Conservation (phyloP, 352 stramenopile species). For the Globisporangium viniferum region DNA sequence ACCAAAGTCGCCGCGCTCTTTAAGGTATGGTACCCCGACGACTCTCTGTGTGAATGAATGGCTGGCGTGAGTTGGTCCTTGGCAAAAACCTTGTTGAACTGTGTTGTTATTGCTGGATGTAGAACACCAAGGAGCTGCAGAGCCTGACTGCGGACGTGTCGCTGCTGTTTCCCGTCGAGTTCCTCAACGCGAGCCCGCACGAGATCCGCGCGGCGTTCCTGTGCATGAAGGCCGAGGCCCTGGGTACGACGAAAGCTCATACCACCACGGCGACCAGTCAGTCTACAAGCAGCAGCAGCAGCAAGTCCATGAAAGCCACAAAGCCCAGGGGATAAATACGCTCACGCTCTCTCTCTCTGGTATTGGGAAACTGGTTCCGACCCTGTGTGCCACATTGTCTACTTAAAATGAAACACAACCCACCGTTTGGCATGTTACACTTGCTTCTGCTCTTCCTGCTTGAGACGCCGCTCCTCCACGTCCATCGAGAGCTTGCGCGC, state of each 20-base stretch:
- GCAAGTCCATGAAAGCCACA: neutral
- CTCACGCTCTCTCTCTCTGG: neutral
- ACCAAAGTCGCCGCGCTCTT: conserved; percentile 61
- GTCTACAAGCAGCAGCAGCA: conserved; percentile 6
- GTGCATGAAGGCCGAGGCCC: conserved; percentile 43
- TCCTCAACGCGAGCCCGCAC: conserved; percentile 62
- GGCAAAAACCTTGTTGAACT: neutral
- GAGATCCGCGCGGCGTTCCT: conserved; percentile 62
- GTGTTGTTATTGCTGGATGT: neutral
- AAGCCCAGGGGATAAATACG: conserved; percentile 1
- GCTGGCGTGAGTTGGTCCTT: neutral
- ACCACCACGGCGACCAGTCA: neutral
- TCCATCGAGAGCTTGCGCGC: conserved; percentile 26
- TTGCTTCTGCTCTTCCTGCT: conserved; percentile 8
- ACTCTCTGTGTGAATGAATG: neutral
- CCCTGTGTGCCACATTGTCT: neutral
- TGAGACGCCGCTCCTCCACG: conserved; percentile 16
- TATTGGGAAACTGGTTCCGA: neutral
- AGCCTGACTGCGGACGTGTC: conserved; percentile 77
- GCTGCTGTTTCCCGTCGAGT: conserved; percentile 74
- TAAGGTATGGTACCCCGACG: conserved; percentile 42
- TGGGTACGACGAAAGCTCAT: conserved; percentile 21
- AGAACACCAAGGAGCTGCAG: conserved; percentile 84
- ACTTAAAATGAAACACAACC: neutral
- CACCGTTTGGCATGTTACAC: neutral